Percentiles rank a stretch among this genome's conserved stretches.
Evolutionary conservation across 2,329 filamentous ascomycete species (phyloP).

Genomic region (Botrytis pseudocinerea): DNA sequence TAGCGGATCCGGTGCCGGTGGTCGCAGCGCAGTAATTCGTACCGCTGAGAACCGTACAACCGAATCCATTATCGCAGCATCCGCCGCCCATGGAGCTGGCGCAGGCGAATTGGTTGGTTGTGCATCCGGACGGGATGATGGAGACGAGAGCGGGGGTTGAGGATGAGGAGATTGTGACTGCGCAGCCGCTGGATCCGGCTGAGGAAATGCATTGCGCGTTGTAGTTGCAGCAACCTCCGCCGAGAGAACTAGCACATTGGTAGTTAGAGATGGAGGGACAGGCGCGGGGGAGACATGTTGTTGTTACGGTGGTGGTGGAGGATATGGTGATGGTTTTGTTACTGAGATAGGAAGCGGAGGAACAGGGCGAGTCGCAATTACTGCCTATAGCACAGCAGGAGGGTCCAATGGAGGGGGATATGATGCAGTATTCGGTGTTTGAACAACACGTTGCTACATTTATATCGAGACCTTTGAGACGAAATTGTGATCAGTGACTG

Average conservation of each 20-base stretch:
- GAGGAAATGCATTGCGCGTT: slow-evolving; percentile 46
- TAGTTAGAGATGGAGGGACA: slow-evolving; percentile 40
- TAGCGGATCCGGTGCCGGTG: slow-evolving; percentile 32
- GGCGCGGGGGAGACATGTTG: slow-evolving; percentile 41
- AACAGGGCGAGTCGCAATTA: slow-evolving; percentile 46
- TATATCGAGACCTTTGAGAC: slow-evolving; percentile 46
- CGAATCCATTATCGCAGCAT: slow-evolving; percentile 51
- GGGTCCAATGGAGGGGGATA: slow-evolving; percentile 41
- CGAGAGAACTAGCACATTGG: slow-evolving; percentile 41
- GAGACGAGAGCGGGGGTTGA: slow-evolving; percentile 36
- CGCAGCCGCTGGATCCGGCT: slow-evolving; percentile 40
- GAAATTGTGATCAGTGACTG: not conserved
- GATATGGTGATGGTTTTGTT: slow-evolving; percentile 35
- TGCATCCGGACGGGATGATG: slow-evolving; percentile 47
- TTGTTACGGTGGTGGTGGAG: slow-evolving; percentile 27
- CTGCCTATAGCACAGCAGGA: slow-evolving; percentile 48
- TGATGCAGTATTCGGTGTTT: slow-evolving; percentile 50
- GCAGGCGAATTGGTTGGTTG: slow-evolving; percentile 49
- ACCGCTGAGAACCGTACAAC: slow-evolving; percentile 46
- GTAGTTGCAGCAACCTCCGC: slow-evolving; percentile 50
- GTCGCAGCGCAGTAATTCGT: slow-evolving; percentile 46
- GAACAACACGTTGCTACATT: slow-evolving; percentile 45
- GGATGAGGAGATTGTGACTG: not conserved
- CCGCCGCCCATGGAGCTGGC: slow-evolving; percentile 46
- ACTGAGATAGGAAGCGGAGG: slow-evolving; percentile 38